Evolutionary conservation across 2,329 filamentous ascomycete genomes (phyloP), one percentile per base, ranked within the genome.

Genomic region (Fusarium sp.): DNA sequence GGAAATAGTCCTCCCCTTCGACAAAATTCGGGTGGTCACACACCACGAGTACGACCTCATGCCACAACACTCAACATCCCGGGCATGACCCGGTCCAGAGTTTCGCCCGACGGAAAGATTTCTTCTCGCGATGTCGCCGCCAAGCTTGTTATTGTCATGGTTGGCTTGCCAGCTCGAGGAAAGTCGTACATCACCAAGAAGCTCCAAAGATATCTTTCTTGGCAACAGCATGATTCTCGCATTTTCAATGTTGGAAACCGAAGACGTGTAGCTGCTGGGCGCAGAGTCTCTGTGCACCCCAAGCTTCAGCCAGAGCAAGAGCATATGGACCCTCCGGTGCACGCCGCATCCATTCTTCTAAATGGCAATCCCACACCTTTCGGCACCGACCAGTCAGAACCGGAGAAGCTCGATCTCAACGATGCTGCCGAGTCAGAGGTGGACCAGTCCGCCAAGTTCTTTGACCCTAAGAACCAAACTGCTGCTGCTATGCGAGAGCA

Each of bases 141-240:
- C 40, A 99, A 99, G 84, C 85, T 99, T 66, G 93, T 98, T 77
- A 97, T 99, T 75, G 90, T 99, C 78, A 99, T 99, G 96, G 96
- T 99, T 64, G 96, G 96, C 68, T 83, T 99, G 74, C 96, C 96
- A 4, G 96, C 96, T 11, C 87, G 96, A 75, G 96, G 96, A 77
- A 99, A 99, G 83, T 97, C 94, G 57, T 99, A 99, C 81, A 97
- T 99, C 75, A 98, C 96, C 65, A 98, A 98, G 84, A 99, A 99
- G 83, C 88, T 99, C 67, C 92, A 96, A 62, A 88, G 96, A 65
- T 99, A 98, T 77, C 83, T 99, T 51, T 95, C 97, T 50, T 99
- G 96, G 96, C 89, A 97, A 75, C 96, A 99, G 77, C 95, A 99
- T 80, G 93, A 97, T 75, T 96, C 94, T 13, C 88, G 87, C 71